Percentiles rank a stretch among this genome's conserved stretches.
Evolutionary conservation across 176 grass and related monocot species (phyloP).

Genomic region (Musa schizocarpa): DNA sequence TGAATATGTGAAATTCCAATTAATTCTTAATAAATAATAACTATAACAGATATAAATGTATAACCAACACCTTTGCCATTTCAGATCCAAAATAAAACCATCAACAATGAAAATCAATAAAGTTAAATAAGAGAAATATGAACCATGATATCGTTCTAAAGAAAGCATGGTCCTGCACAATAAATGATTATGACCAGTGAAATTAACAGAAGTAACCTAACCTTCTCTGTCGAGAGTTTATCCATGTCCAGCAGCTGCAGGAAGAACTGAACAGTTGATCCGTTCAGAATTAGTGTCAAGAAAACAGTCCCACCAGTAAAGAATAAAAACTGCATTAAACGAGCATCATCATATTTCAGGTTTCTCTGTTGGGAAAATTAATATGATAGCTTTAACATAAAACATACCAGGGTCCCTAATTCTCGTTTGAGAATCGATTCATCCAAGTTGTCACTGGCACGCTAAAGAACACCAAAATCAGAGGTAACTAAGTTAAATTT

Average conservation of each 20-base stretch:
- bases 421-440: slow-evolving; percentile 48
- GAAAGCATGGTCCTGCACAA: neutral
- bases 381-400: neutral
- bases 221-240: slow-evolving; percentile 67
- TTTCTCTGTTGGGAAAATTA: neutral
- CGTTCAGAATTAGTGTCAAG: slow-evolving; percentile 82
- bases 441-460: slow-evolving; percentile 39
- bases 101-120: neutral
- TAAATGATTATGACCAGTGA: neutral
- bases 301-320: slow-evolving; percentile 93
- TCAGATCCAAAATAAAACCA: no score
- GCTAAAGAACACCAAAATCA: slow-evolving; percentile 15
- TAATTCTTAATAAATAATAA: neutral
- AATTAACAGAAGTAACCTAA: slow-evolving; percentile 20
- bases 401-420: slow-evolving; percentile 72
- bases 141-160: neutral
- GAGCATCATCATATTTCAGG: slow-evolving; percentile 21
- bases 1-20: neutral
- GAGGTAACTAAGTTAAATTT: slow-evolving; percentile 16
- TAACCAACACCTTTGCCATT: neutral
- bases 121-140: neutral
- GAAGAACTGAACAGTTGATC: slow-evolving; percentile 84
- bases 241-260: slow-evolving; percentile 58
- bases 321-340: slow-evolving; percentile 78
- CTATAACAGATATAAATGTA: neutral